These are phyloP conservation scores for Colletotrichum sp. DNA, from an alignment of 2,329 filamentous ascomycete genomes.

Conservation along the genomic window DNA sequence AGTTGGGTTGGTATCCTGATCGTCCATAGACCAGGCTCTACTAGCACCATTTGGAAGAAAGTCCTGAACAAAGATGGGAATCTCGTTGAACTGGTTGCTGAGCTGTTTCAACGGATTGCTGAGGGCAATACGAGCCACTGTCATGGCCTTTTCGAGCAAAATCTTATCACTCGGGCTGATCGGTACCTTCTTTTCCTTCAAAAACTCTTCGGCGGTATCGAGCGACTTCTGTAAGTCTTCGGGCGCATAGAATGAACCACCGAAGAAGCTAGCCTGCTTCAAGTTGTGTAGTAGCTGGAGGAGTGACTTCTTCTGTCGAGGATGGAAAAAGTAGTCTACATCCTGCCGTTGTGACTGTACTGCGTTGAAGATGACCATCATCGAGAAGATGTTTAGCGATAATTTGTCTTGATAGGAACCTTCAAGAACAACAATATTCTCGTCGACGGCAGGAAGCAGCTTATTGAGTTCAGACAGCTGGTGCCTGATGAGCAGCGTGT, in stretches of 20 bases:
- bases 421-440: slow-evolving; percentile 75
- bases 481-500: slow-evolving; percentile 83
- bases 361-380: slow-evolving; percentile 84
- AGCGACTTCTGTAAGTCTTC: slow-evolving; percentile 69
- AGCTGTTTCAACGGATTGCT: slow-evolving; percentile 67
- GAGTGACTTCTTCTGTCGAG: slow-evolving; percentile 71
- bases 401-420: slow-evolving; percentile 86
- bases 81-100: slow-evolving; percentile 75
- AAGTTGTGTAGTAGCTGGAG: slow-evolving; percentile 77
- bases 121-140: slow-evolving; percentile 64
- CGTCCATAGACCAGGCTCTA: slow-evolving; percentile 71
- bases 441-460: slow-evolving; percentile 74
- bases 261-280: slow-evolving; percentile 84
- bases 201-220: slow-evolving; percentile 70
- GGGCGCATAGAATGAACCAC: slow-evolving; percentile 75
- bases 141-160: slow-evolving; percentile 69
- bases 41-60: slow-evolving; percentile 66
- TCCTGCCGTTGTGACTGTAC: slow-evolving; percentile 87
- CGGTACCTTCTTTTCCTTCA: slow-evolving; percentile 63
- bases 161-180: slow-evolving; percentile 66
- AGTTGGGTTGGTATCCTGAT: slow-evolving; percentile 51
- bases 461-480: slow-evolving; percentile 71
- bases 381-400: slow-evolving; percentile 82
- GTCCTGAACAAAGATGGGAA: slow-evolving; percentile 73
- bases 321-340: slow-evolving; percentile 88